Evolutionary conservation across 495 filamentous ascomycete species (phyloP).

Genomic region (Lasiosphaeris hirsuta): DNA sequence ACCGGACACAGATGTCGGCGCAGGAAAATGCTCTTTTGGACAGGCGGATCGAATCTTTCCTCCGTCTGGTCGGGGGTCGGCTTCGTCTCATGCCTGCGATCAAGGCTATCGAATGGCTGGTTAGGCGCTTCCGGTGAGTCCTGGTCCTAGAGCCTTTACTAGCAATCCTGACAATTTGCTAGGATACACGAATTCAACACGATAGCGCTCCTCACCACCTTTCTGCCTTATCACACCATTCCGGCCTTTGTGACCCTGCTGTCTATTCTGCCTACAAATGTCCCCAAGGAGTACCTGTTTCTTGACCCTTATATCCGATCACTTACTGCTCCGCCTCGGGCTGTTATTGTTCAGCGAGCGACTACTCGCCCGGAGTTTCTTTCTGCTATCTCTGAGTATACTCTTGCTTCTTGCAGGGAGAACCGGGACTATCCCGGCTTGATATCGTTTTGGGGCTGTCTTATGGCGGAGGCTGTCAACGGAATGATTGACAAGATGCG

Average conservation of each 20-base stretch:
- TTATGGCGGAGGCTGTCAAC: slow-evolving; percentile 76
- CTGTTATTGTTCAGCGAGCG: slow-evolving; percentile 75
- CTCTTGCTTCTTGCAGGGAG: slow-evolving; percentile 62
- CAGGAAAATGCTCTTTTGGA: slow-evolving; percentile 79
- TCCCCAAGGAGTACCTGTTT: slow-evolving; percentile 75
- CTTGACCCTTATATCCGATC: slow-evolving; percentile 78
- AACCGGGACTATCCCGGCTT: slow-evolving; percentile 69
- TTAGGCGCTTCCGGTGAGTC: slow-evolving; percentile 81
- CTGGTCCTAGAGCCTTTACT: not conserved
- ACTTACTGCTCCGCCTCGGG: slow-evolving; percentile 68
- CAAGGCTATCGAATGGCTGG: slow-evolving; percentile 90
- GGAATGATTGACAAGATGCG: slow-evolving; percentile 71
- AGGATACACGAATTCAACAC: slow-evolving; percentile 93
- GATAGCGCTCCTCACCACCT: slow-evolving; percentile 71
- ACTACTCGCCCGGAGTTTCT: slow-evolving; percentile 70
- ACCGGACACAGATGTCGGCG: slow-evolving; percentile 77
- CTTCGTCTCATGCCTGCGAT: slow-evolving; percentile 79
- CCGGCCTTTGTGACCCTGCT: slow-evolving; percentile 78
- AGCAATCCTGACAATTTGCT: slow-evolving; percentile 32
- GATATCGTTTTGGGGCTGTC: slow-evolving; percentile 81
- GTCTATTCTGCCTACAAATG: slow-evolving; percentile 69
- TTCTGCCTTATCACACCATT: slow-evolving; percentile 85
- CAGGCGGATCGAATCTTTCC: slow-evolving; percentile 70
- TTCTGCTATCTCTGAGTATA: slow-evolving; percentile 66
- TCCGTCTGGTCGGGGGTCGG: slow-evolving; percentile 70